Percentiles rank a stretch among this genome's conserved stretches.
These are phyloP conservation scores for Fusarium sp. DNA, from an alignment of 2,329 filamentous ascomycete species.

Conservation along the genomic window DNA sequence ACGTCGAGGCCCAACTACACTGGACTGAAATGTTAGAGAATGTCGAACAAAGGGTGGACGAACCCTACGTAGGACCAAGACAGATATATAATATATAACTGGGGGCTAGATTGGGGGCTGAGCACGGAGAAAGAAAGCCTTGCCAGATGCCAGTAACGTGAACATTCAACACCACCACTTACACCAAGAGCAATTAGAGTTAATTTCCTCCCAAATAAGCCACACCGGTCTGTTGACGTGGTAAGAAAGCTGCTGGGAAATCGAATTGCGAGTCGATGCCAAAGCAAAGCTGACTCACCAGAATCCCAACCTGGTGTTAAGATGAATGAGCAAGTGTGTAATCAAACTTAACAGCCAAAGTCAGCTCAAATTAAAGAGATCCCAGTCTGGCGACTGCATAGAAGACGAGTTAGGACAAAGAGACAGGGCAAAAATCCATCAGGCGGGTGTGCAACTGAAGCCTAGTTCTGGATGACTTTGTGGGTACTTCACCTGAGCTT, in stretches of 20 bases:
- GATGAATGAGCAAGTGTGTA: slow-evolving; percentile 13
- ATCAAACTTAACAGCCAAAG: slow-evolving; percentile 34
- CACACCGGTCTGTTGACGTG: slow-evolving; percentile 28
- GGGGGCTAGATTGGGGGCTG: slow-evolving; percentile 40
- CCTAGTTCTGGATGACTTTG: slow-evolving; percentile 39
- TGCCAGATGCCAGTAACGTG: slow-evolving; percentile 32
- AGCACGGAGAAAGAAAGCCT: slow-evolving; percentile 40
- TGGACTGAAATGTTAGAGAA: slow-evolving; percentile 23
- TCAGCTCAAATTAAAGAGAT: slow-evolving; percentile 25
- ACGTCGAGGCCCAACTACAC: slow-evolving; percentile 17
- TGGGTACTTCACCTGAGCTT: slow-evolving; percentile 40
- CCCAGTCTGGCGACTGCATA: slow-evolving; percentile 9
- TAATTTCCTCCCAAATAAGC: slow-evolving; percentile 35
- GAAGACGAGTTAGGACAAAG: slow-evolving; percentile 28
- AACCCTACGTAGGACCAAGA: slow-evolving; percentile 5
- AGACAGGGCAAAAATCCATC: slow-evolving; percentile 33
- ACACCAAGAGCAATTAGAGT: slow-evolving; percentile 29
- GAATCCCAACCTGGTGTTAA: slow-evolving; percentile 23
- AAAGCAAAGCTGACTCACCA: slow-evolving; percentile 23
- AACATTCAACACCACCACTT: slow-evolving; percentile 30
- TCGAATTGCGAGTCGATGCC: slow-evolving; percentile 17
- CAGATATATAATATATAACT: slow-evolving; percentile 40
- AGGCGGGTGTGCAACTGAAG: slow-evolving; percentile 28
- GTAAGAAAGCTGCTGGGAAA: slow-evolving; percentile 26
- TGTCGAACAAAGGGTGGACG: slow-evolving; percentile 7